Evolutionary conservation across 192 early-diverging fungal species (phyloP).

Genomic region (Diversispora eburnea): DNA sequence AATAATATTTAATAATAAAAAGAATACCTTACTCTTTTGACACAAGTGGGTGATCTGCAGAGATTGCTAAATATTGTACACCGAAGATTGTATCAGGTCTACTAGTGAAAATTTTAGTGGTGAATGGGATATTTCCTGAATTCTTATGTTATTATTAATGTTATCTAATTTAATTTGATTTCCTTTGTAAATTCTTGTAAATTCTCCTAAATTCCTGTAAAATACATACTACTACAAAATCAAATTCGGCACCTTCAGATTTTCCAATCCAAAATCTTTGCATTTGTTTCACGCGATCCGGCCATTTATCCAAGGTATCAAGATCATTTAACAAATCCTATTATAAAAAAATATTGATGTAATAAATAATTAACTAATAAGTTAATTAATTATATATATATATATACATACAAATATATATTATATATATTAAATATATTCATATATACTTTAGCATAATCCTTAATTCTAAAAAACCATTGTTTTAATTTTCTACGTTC

Average conservation of each 20-base stretch:
- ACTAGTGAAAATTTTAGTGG: slow-evolving; percentile 70
- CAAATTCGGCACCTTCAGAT: slow-evolving; percentile 73
- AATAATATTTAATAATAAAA: slow-evolving; percentile 15
- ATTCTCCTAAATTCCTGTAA: not conserved
- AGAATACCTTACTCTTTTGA: slow-evolving; percentile 26
- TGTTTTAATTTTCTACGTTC: slow-evolving; percentile 81
- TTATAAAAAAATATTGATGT: not conserved
- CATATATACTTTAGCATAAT: slow-evolving; percentile 61
- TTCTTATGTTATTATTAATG: not conserved
- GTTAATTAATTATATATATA: not conserved
- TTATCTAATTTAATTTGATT: too few species aligned
- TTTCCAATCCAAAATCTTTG: slow-evolving; percentile 94
- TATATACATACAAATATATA: not conserved
- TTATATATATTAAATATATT: not conserved
- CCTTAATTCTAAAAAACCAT: slow-evolving; percentile 91
- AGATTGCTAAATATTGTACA: slow-evolving; percentile 67
- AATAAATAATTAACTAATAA: not conserved
- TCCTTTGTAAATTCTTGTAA: too few species aligned
- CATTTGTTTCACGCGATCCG: slow-evolving; percentile 81
- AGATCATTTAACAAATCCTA: slow-evolving; percentile 64
- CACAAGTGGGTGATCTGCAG: slow-evolving; percentile 62
- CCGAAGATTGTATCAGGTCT: slow-evolving; percentile 75
- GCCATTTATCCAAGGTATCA: slow-evolving; percentile 77
- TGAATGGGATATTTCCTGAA: not conserved
- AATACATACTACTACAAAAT: slow-evolving; percentile 45